These are phyloP conservation scores for Candida sonorensis DNA, from an alignment of 805 yeast genomes.

Conservation along the genomic window DNA sequence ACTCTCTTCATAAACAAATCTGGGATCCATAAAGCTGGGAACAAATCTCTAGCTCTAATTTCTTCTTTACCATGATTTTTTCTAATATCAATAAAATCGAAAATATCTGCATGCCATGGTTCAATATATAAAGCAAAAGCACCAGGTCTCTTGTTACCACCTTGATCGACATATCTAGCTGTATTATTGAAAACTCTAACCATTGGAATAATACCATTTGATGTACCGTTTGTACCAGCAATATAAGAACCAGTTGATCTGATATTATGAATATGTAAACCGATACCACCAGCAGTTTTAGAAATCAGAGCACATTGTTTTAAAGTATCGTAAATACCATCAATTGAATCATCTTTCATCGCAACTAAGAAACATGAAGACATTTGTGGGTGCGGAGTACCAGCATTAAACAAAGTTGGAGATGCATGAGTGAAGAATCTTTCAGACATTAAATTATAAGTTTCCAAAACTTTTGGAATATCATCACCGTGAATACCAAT, in stretches of 20 bases:
- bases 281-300: constrained; percentile 59
- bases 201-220: constrained; percentile 59
- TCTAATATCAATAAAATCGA: constrained; percentile 52
- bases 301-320: constrained; percentile 57
- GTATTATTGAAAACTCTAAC: constrained; percentile 57
- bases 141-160: constrained; percentile 62
- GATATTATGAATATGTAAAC: constrained; percentile 54
- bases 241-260: constrained; percentile 54
- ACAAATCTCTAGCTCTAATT: constrained; percentile 55
- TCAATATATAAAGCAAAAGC: constrained; percentile 55
- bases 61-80: constrained; percentile 62
- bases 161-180: constrained; percentile 59
- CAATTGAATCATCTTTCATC: constrained; percentile 58
- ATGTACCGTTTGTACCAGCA: constrained; percentile 58
- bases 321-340: constrained; percentile 55
- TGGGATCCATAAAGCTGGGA: constrained; percentile 59
- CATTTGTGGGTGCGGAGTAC: constrained; percentile 55
- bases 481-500: constrained; percentile 54
- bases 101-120: constrained; percentile 59
- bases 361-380: constrained; percentile 59
- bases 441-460: constrained; percentile 54
- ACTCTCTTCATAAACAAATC: constrained; percentile 58
- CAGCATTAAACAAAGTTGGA: constrained; percentile 56
- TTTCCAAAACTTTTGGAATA: constrained; percentile 44
- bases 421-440: constrained; percentile 56